Conservation (phyloP, 1,284 basidiomycete species). For the Ganoderma meredithae region DNA sequence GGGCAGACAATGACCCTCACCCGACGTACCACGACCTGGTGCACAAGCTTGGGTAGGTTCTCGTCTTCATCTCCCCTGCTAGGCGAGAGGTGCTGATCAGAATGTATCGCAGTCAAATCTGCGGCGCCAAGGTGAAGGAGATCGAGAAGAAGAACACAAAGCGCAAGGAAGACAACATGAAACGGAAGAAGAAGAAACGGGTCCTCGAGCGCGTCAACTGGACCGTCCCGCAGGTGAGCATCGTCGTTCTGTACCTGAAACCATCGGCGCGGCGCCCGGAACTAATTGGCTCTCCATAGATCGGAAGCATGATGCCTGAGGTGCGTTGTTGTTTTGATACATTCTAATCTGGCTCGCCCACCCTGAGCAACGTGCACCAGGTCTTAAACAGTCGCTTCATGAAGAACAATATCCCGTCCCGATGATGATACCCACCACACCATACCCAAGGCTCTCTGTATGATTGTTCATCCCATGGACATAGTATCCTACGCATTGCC, state of each 20-base stretch:
- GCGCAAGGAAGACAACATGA: slow-evolving; percentile 2
- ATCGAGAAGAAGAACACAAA: slow-evolving; percentile 10
- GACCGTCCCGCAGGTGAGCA: slow-evolving; percentile 19
- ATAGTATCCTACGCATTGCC: background rate
- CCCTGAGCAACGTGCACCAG: background rate
- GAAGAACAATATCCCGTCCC: slow-evolving; percentile 1
- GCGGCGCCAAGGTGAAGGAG: background rate
- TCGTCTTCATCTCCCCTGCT: background rate
- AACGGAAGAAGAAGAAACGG: background rate
- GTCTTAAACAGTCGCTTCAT: background rate
- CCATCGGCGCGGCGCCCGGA: background rate
- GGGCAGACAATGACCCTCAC: slow-evolving; percentile 20
- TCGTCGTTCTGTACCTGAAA: background rate
- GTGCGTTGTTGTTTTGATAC: background rate
- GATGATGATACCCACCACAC: background rate
- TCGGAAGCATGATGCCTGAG: slow-evolving; percentile 1
- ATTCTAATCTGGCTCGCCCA: background rate
- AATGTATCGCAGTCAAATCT: slow-evolving; percentile 2
- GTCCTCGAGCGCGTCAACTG: slow-evolving; percentile 16
- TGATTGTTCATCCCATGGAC: background rate
- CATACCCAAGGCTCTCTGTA: background rate
- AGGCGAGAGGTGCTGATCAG: background rate
- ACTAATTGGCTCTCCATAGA: background rate
- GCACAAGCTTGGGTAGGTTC: slow-evolving; percentile 17
- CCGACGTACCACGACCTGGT: slow-evolving; percentile 16